A percentile compares a stretch with the other conserved stretches of the same genome.
phyloP scores from a whole-genome alignment of 2,329 filamentous ascomycete species.

The Coniochaeta ligniaria region DNA sequence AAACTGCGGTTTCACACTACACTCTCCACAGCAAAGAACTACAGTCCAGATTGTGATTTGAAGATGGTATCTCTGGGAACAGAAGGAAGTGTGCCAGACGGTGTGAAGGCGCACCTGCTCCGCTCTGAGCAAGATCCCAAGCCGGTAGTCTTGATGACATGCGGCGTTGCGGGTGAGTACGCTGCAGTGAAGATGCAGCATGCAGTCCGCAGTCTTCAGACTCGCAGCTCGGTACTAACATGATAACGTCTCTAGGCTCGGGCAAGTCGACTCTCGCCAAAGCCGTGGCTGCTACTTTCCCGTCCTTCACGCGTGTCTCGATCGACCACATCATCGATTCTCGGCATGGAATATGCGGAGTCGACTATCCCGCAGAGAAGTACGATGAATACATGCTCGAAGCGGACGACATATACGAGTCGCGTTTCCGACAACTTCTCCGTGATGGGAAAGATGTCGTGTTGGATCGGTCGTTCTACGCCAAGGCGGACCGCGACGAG shows the following conservation, averaged over 20 bases:
- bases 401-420: conserved; percentile 19
- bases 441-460: conserved; percentile 16
- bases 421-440: conserved; percentile 7
- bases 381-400: conserved; percentile 14
- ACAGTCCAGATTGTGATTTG: not conserved
- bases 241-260: conserved; percentile 11
- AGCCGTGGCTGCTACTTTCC: conserved; percentile 13
- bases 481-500: conserved; percentile 20
- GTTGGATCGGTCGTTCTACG: conserved; percentile 23
- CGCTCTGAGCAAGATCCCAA: conserved; percentile 9
- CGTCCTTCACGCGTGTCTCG: conserved; percentile 17
- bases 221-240: not conserved
- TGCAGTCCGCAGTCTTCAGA: not conserved
- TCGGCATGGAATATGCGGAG: conserved; percentile 17
- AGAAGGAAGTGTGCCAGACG: not conserved
- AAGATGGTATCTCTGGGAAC: not conserved
- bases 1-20: not conserved
- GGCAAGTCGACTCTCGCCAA: conserved; percentile 22
- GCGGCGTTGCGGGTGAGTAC: conserved; percentile 18
- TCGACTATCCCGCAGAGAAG: conserved; percentile 18
- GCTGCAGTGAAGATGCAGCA: not conserved
- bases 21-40: not conserved
- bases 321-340: conserved; percentile 16
- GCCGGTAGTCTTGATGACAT: conserved; percentile 21
- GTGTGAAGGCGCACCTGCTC: not conserved